These are phyloP conservation scores for Dioscorea alata DNA, from an alignment of 106 monocot genomes.

Conservation along the genomic window DNA sequence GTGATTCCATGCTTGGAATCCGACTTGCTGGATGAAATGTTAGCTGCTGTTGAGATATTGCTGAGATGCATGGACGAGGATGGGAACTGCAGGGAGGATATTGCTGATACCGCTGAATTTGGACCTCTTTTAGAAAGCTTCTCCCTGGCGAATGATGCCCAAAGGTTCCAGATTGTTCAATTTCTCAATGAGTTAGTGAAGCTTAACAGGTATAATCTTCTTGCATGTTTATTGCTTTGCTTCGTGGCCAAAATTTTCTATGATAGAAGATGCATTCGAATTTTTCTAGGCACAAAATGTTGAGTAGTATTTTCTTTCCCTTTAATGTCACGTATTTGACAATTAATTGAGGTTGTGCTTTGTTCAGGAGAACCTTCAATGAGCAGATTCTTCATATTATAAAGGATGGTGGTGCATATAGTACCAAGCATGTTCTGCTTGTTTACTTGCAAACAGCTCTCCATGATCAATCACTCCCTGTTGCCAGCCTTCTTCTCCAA, in stretches of 20 bases:
- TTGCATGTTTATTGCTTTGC: background rate
- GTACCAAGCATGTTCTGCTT: conserved; percentile 51
- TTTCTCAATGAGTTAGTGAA: conserved; percentile 48
- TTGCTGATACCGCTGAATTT: conserved; percentile 32
- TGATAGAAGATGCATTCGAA: no score
- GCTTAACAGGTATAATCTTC: conserved; percentile 30
- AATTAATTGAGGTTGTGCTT: no score
- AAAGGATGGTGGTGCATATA: conserved; percentile 36
- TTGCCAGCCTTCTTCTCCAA: conserved; percentile 58
- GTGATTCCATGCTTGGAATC: no score
- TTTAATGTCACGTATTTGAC: no score
- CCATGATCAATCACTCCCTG: conserved; percentile 38
- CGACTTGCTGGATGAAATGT: conserved; percentile 29
- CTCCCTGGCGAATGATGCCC: conserved; percentile 16
- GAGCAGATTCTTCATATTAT: conserved; percentile 27
- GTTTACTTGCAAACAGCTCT: conserved; percentile 40
- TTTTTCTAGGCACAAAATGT: no score
- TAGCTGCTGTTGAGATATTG: conserved; percentile 41
- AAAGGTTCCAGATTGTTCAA: conserved; percentile 33
- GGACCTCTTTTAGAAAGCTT: conserved; percentile 36
- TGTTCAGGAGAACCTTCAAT: no score
- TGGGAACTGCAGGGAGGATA: conserved; percentile 35
- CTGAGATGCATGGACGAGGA: conserved; percentile 43
- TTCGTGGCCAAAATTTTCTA: no score
- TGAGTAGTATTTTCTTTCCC: no score